These are phyloP conservation scores for Pouteria campechiana DNA, from an alignment of 179 eudicot species.

Conservation along the genomic window DNA sequence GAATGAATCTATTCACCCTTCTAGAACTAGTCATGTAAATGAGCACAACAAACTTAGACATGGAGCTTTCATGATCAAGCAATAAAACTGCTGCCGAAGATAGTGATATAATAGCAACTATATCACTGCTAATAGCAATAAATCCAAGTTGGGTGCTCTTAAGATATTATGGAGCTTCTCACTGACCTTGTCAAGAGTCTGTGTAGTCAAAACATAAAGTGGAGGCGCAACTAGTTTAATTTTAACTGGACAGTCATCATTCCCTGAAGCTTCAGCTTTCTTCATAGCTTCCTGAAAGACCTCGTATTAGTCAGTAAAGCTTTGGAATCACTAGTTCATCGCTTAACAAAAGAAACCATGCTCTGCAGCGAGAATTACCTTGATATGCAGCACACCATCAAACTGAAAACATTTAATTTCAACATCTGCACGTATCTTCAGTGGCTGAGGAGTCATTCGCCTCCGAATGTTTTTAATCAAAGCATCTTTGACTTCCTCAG, in stretches of 20 bases:
- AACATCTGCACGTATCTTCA: conserved; percentile 75
- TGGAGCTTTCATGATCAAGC: conserved; percentile 7
- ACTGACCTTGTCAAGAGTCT: conserved; percentile 72
- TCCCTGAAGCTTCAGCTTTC: conserved; percentile 76
- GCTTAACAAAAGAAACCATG: background rate
- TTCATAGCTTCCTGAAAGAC: conserved; percentile 69
- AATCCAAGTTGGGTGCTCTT: too few relatives aligned
- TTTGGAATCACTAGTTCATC: background rate
- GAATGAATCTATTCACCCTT: too few relatives aligned
- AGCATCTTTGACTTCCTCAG: conserved; percentile 69
- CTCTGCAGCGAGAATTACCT: conserved; percentile 25
- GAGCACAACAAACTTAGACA: background rate
- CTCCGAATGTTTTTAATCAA: conserved; percentile 50
- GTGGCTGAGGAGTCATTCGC: conserved; percentile 84
- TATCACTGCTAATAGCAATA: too few relatives aligned
- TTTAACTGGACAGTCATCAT: conserved; percentile 68
- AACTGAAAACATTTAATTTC: conserved; percentile 80
- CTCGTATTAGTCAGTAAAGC: background rate
- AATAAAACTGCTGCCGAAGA: background rate
- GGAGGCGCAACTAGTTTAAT: conserved; percentile 79
- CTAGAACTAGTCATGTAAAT: too few relatives aligned
- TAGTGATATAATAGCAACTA: too few relatives aligned
- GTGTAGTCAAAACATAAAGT: conserved; percentile 66
- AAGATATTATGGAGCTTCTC: too few relatives aligned
- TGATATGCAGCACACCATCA: conserved; percentile 83